A percentile compares a stretch with the other conserved stretches of the same genome.
These are phyloP conservation scores for Skeletonema potamos DNA, from an alignment of 108 stramenopile genomes.

Conservation along the genomic window DNA sequence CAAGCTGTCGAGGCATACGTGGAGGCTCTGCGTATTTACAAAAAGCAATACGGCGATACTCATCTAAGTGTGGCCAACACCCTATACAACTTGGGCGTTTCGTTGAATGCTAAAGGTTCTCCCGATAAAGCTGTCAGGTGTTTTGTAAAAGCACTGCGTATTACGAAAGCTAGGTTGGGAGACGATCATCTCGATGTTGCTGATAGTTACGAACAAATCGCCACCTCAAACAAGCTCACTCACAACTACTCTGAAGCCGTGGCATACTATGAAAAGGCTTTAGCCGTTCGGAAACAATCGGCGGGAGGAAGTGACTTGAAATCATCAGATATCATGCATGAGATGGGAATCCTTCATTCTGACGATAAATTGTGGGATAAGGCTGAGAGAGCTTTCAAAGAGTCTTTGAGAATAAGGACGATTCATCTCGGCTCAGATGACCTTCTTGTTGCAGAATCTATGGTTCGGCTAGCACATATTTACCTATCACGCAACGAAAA, in stretches of 20 bases:
- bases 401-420: conserved; percentile 42
- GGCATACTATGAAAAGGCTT: conserved; percentile 45
- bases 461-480: conserved; percentile 36
- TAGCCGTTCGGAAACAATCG: conserved; percentile 33
- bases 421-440: conserved; percentile 38
- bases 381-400: conserved; percentile 53
- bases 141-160: conserved; percentile 41
- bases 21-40: conserved; percentile 48
- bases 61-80: conserved; percentile 55
- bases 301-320: conserved; percentile 34
- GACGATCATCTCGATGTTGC: conserved; percentile 58
- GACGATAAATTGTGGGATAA: conserved; percentile 15
- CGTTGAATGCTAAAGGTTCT: conserved; percentile 52
- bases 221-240: conserved; percentile 32
- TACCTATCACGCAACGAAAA: conserved; percentile 27
- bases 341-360: conserved; percentile 37
- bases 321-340: conserved; percentile 40
- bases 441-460: conserved; percentile 40
- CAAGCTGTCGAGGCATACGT: conserved; percentile 49
- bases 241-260: conserved; percentile 36
- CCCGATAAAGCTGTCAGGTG: conserved; percentile 51
- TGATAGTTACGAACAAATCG: conserved; percentile 53
- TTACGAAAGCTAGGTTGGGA: conserved; percentile 39
- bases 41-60: conserved; percentile 41
- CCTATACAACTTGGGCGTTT: conserved; percentile 53